These are phyloP conservation scores for Clonostachys solani DNA, from an alignment of 2,329 filamentous ascomycete species.

Conservation along the genomic window DNA sequence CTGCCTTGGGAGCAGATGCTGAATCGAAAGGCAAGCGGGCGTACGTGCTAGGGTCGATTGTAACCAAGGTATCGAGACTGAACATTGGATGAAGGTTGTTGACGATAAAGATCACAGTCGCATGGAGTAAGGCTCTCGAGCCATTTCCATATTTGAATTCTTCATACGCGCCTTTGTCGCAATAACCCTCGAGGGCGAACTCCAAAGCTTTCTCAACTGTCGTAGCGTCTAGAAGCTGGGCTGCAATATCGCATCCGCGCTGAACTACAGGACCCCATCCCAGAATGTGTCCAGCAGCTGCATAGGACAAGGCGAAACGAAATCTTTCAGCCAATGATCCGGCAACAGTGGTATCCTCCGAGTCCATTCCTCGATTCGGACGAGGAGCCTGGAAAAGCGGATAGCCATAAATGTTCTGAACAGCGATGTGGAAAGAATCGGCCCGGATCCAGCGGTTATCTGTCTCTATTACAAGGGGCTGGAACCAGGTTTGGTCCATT, in stretches of 20 bases:
- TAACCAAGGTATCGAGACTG: conserved; percentile 44
- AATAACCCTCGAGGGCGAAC: conserved; percentile 44
- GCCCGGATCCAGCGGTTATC: conserved; percentile 48
- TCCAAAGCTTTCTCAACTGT: conserved; percentile 56
- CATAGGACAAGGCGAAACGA: conserved; percentile 58
- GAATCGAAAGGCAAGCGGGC: conserved; percentile 29
- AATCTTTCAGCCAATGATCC: conserved; percentile 38
- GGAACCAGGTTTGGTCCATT: conserved; percentile 20
- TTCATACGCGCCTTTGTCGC: conserved; percentile 30
- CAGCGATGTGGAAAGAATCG: conserved; percentile 51
- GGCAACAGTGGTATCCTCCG: conserved; percentile 25
- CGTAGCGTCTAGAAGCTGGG: conserved; percentile 55
- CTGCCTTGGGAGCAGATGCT: conserved; percentile 5
- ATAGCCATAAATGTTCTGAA: conserved; percentile 54
- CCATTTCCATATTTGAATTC: conserved; percentile 48
- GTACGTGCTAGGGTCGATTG: conserved; percentile 24
- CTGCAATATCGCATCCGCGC: conserved; percentile 56
- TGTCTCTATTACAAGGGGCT: conserved; percentile 35
- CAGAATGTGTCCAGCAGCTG: conserved; percentile 57
- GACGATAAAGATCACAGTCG: conserved; percentile 54
- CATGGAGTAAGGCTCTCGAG: conserved; percentile 48
- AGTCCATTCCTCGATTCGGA: conserved; percentile 8
- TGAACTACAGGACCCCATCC: conserved; percentile 48
- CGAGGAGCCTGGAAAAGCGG: conserved; percentile 36
- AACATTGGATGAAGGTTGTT: conserved; percentile 58